Percentiles rank a stretch among this genome's conserved stretches.
Conservation (phyloP, 208 protist species). For the Wallacemonas rigidus region DNA sequence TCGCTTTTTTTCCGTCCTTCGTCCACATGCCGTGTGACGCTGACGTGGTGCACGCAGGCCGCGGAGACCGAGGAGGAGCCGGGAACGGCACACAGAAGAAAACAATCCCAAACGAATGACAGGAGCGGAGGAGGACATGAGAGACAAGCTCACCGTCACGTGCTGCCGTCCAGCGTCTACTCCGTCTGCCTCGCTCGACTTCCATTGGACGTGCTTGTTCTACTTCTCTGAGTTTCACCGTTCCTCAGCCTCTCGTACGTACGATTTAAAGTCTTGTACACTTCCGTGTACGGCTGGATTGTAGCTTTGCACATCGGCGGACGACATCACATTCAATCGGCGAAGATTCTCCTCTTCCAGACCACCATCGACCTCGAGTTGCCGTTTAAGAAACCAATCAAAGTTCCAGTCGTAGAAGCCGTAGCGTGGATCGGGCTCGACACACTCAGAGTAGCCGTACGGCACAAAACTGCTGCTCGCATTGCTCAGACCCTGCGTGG, state of each 20-base stretch:
- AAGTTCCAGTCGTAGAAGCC: slow-evolving; percentile 82
- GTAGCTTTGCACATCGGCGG: slow-evolving; percentile 1
- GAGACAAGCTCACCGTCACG: too few species aligned
- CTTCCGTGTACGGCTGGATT: slow-evolving; percentile 13
- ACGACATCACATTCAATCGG: not conserved
- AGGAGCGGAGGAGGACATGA: too few species aligned
- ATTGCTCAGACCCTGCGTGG: slow-evolving; percentile 14
- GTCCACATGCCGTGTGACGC: too few species aligned
- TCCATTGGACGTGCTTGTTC: too few species aligned
- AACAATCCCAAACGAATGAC: too few species aligned
- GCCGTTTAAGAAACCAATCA: slow-evolving; percentile 84
- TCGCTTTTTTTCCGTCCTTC: too few species aligned
- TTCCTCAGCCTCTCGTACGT: not conserved
- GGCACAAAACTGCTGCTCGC: slow-evolving; percentile 1
- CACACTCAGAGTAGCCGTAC: slow-evolving; percentile 14
- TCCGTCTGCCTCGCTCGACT: too few species aligned
- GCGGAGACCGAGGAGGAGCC: too few species aligned
- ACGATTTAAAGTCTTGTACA: slow-evolving; percentile 14
- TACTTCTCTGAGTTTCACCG: too few species aligned
- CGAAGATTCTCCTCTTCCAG: slow-evolving; percentile 12
- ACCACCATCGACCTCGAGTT: slow-evolving; percentile 44
- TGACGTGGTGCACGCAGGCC: too few species aligned
- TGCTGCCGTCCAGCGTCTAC: too few species aligned
- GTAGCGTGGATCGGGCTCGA: slow-evolving; percentile 30
- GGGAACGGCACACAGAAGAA: too few species aligned